Conservation (phyloP, 2,329 filamentous ascomycete genomes). For the Arthroderma sp. region DNA sequence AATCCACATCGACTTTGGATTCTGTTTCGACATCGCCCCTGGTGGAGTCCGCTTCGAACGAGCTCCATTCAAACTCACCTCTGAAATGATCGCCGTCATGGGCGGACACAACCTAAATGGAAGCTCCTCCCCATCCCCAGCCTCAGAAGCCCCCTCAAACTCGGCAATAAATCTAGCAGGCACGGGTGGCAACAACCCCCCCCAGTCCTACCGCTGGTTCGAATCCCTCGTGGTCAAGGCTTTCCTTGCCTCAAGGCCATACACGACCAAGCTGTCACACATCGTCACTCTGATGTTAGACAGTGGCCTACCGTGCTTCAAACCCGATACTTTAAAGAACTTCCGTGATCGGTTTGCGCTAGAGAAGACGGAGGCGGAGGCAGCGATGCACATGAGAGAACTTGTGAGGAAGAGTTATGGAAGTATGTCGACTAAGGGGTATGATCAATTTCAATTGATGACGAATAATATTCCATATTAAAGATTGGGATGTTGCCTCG, state of each 20-base stretch:
- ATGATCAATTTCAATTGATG: slow-evolving; percentile 94
- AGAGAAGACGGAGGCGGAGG: slow-evolving; percentile 82
- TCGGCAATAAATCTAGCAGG: slow-evolving; percentile 8
- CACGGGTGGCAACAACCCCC: slow-evolving; percentile 31
- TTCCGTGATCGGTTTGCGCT: slow-evolving; percentile 87
- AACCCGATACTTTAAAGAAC: slow-evolving; percentile 83
- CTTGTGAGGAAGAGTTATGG: slow-evolving; percentile 80
- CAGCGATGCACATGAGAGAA: slow-evolving; percentile 84
- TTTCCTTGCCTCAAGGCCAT: slow-evolving; percentile 75
- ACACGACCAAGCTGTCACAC: slow-evolving; percentile 78
- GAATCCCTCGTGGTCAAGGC: slow-evolving; percentile 93
- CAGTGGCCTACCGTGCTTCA: slow-evolving; percentile 92
- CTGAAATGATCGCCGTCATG: slow-evolving; percentile 99
- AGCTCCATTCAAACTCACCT: slow-evolving; percentile 93
- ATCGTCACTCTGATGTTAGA: slow-evolving; percentile 93
- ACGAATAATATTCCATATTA: slow-evolving; percentile 96
- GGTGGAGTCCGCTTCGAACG: slow-evolving; percentile 96
- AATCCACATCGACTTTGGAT: slow-evolving; percentile 96
- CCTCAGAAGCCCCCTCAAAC: neutral
- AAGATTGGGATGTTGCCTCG: neutral
- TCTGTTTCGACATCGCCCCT: slow-evolving; percentile 97
- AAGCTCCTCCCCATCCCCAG: neutral
- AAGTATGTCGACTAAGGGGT: slow-evolving; percentile 84
- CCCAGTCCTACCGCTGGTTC: slow-evolving; percentile 88
- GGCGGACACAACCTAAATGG: slow-evolving; percentile 40